These are phyloP conservation scores for Domatiomyces globalis DNA, from an alignment of 2,329 filamentous ascomycete genomes.

Conservation along the genomic window DNA sequence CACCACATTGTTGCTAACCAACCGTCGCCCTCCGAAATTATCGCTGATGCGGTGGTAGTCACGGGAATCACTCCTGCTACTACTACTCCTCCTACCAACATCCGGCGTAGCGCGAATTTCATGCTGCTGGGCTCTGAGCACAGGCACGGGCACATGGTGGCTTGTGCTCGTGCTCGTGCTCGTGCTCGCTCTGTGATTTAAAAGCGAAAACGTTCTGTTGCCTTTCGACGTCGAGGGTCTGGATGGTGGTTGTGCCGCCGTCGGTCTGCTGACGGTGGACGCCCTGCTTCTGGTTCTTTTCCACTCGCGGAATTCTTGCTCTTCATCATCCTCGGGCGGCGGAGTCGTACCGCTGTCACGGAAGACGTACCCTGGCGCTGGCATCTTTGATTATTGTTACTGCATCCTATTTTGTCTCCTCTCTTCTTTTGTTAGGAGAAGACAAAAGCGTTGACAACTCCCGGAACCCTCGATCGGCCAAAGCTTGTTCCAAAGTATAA, in stretches of 20 bases:
- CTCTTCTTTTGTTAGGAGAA: not conserved
- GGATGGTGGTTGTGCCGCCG: conserved; percentile 3
- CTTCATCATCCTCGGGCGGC: conserved; percentile 10
- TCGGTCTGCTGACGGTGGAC: conserved; percentile 1
- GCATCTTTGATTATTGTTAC: conserved; percentile 15
- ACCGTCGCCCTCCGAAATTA: not conserved
- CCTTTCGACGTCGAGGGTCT: conserved; percentile 2
- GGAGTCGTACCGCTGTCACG: conserved; percentile 22
- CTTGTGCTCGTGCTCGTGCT: not conserved
- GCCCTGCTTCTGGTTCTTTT: conserved; percentile 9
- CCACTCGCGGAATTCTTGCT: not conserved
- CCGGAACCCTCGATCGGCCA: not conserved
- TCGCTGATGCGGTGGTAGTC: not conserved
- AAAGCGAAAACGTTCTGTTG: not conserved
- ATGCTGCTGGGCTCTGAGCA: not conserved
- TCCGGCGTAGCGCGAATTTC: not conserved
- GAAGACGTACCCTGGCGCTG: conserved; percentile 22
- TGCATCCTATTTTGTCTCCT: not conserved
- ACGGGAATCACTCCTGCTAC: not conserved
- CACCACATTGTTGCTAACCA: not conserved
- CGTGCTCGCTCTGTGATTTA: not conserved
- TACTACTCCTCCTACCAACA: not conserved
- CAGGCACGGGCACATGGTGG: not conserved
- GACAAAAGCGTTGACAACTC: not conserved
- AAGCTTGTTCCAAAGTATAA: not conserved